Evolutionary conservation across 169 alveolate species (phyloP), one percentile per base, ranked within the genome.

Genomic region (Plasmodium adleri): DNA sequence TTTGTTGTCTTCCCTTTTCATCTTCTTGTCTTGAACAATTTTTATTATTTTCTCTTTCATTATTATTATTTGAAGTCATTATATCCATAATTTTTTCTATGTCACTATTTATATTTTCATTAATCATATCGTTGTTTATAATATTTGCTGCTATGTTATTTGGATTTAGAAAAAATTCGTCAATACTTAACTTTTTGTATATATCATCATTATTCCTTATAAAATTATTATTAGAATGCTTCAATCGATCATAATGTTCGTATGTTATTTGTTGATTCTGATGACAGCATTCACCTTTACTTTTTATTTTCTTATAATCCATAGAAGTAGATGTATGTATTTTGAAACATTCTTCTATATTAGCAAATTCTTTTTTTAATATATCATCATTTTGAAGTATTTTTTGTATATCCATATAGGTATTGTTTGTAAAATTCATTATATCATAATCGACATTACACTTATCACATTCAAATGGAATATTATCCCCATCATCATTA

Each of bases 11-110:
- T 39, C 47, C 47, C 9, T 39, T 39, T 0, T 39, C 47, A 4
- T 39, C 52, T 50, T 64, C 13, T 54, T 28, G 39, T 10, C 56
- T 20, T 68, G 39, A 15, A 10, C 13, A 9, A 68, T 68, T 66
- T 28, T 15, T 68, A 43, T 15, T 12, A 6, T 7, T 28, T 22
- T 56, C 52, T 9, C 17, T 39, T 54, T 52, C 20, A 32, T 13
- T 45, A 15, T 67, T 72, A 59, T 83, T 83, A 58, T 72, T 83
- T 43, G 83, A 56, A 49, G 62, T 83, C 91, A 87, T 87, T 43
- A 87, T 87, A 17, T 75, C 88, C 17, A 87, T 54, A 15, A 87
- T 87, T 71, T 75, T 87, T 43, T 75, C 83, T 24, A 87, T 71
- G 17, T 67, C 49, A 2, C 49, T 74, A 67, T 75, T 71, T 15